phyloP scores from a whole-genome alignment of 192 early-diverging fungal genomes.

The Coemansia furcata region DNA sequence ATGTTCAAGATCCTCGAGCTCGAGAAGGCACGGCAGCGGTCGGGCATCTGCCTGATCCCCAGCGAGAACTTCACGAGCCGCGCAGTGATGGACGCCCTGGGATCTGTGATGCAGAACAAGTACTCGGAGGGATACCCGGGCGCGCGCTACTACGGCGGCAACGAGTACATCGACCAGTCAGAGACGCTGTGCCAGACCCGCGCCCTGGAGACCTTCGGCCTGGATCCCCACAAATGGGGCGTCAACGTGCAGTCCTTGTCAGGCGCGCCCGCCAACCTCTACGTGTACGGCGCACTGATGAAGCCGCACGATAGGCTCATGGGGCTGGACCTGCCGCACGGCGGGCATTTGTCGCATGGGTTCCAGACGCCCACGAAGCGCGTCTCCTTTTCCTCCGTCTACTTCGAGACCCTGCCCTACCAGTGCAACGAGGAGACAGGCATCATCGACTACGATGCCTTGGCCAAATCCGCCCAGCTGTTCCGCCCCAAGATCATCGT shows the following conservation, averaged over 20 bases:
- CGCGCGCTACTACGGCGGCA: constrained; percentile 98
- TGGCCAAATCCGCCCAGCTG: constrained; percentile 73
- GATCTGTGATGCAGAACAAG: constrained; percentile 99
- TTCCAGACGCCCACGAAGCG: constrained; percentile 97
- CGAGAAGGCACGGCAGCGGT: constrained; percentile 93
- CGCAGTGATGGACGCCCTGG: constrained; percentile 93
- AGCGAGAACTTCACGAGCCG: constrained; percentile 99
- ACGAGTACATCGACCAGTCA: constrained; percentile 95
- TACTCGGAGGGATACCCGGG: constrained; percentile 98
- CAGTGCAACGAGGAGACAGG: constrained; percentile 88
- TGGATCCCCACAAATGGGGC: constrained; percentile 87
- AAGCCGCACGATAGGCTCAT: constrained; percentile 97
- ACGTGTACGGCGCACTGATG: constrained; percentile 92
- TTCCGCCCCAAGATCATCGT: constrained; percentile 97
- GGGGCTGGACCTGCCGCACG: constrained; percentile 97
- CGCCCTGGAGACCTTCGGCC: constrained; percentile 88
- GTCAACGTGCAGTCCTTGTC: constrained; percentile 98
- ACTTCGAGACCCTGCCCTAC: constrained; percentile 97
- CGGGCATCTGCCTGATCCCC: constrained; percentile 91
- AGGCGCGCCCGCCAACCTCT: constrained; percentile 95
- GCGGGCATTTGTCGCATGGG: constrained; percentile 98
- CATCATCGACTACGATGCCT: constrained; percentile 87
- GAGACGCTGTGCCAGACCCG: constrained; percentile 93
- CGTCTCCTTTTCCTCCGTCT: constrained; percentile 90
- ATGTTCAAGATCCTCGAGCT: constrained; percentile 91